Evolutionary conservation across 768 basidiomycete species (phyloP), one percentile per base, ranked within the genome.

Genomic region (Xanthoconium stramineum): DNA sequence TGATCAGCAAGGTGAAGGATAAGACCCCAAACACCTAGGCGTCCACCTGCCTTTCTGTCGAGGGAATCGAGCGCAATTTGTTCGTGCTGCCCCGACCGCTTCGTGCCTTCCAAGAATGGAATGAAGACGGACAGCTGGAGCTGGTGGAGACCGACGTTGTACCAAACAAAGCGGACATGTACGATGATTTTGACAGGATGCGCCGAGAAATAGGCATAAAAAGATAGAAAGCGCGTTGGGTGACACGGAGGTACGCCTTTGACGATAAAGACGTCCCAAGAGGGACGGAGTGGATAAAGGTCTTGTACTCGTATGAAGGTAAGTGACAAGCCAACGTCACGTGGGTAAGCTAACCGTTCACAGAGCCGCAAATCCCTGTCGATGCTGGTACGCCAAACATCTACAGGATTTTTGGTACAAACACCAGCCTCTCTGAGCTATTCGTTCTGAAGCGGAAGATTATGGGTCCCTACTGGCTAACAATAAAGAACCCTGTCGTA

Each of bases 391-490:
- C 91, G 45, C 85, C 90, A 10, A 94, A 91, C 47, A 95, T 98
- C 68, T 79, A 84, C 35, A 84, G 83, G 55, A 86, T 98, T 12
- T 89, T 98, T 61, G 97, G 97, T 13, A 89, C 95, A 3, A 94
- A 85, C 61, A 96, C 94, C 6, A 91, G 77, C 51, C 89, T 96
- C 0, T 99, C 98, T 63, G 97, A 98, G 69, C 76, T 93, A 11
- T 82, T 99, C n/a, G 95, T 94, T 3, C 63, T 98, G 45, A 98
- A 98, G 72, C 85, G 94, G 32, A 97, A 95, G 74, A 97, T 98
- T 54, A 98, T 98, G 94, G 97, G 97, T 1, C 95, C 97, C 0
- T 98, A 97, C 68, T 99, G 97, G 97, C 76, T 99, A 44, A 80
- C 87, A 53, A 81, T 99, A 58, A 88, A 88, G 72, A 81, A 87